These are phyloP conservation scores for Aspergillus proliferans DNA, from an alignment of 2,329 filamentous ascomycete genomes.

Conservation along the genomic window DNA sequence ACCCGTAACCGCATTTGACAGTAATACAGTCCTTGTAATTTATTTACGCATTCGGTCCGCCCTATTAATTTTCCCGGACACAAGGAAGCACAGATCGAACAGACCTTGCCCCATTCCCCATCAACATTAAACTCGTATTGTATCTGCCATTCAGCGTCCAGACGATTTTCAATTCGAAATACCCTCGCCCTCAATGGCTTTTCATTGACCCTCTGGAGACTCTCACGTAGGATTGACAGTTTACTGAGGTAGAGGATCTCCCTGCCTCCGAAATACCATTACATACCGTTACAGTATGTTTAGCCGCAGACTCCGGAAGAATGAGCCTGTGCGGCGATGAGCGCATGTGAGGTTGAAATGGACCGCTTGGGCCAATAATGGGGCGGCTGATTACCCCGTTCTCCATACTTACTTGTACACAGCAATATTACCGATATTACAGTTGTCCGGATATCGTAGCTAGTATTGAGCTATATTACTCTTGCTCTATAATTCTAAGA, in stretches of 20 bases:
- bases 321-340: not conserved
- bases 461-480: too few species aligned
- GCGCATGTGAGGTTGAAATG: slow-evolving; percentile 15
- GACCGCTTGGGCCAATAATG: slow-evolving; percentile 13
- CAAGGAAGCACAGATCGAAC: slow-evolving; percentile 13
- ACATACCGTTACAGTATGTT: slow-evolving; percentile 3
- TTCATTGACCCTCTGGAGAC: not conserved
- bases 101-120: slow-evolving; percentile 7
- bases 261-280: slow-evolving; percentile 1
- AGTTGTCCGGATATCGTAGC: too few species aligned
- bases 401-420: not conserved
- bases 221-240: not conserved
- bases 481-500: too few species aligned
- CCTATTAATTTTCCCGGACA: slow-evolving; percentile 21
- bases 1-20: slow-evolving; percentile 35
- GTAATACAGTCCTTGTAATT: slow-evolving; percentile 16
- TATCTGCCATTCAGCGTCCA: not conserved
- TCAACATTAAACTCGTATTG: not conserved
- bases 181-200: slow-evolving; percentile 8
- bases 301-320: not conserved
- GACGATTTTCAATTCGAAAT: slow-evolving; percentile 9
- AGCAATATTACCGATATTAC: not conserved
- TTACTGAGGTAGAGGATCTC: not conserved
- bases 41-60: slow-evolving; percentile 20
- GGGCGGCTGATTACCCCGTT: slow-evolving; percentile 11